Evolutionary conservation across 1,139 yeast species (phyloP), one percentile per base, ranked within the genome.

Genomic region (Hanseniaspora gamundiae): DNA sequence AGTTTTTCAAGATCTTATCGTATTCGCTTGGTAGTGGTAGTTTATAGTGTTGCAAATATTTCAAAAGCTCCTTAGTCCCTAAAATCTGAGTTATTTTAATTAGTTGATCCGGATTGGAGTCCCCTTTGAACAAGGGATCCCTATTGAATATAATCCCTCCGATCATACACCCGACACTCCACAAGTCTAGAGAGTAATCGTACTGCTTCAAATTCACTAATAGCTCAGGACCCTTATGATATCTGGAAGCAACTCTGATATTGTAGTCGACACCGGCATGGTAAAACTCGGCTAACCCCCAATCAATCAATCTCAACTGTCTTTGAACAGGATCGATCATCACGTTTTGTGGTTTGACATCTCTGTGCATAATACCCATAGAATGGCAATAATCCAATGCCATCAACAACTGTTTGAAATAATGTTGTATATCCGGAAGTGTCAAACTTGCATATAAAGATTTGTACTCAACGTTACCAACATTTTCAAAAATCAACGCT

Each of bases 211-310:
- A 72, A 60, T 82, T 81, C 17, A 82, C 80, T 49, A 82, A 68
- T 47, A 82, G 64, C 56, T 82, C 93, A 1, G 93, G 93, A 0
- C 88, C 93, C 62, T 82, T 82, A 58, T 79, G 85, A 57, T 81
- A 81, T 51, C 93, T 68, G 5, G 86, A 78, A 0, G 93, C 91
- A 31, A 82, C 93, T 50, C 93, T 66, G 7, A 82, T 91, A 55
- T 82, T 82, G 57, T 80, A 82, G 54, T 81, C 88, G 57, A 76
- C 80, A 5, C 86, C 86, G 9, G 78, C 74, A 54, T 81, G 91
- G 57, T 82, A 82, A 56, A 80, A 82, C 58, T 82, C 93, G 4
- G 93, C 91, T 44, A 82, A 65, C 35, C 93, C 93, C 93, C 93
- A 82, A 61, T 82, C 93, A 45, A 82, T 82, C 48, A 82, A 70